phyloP scores from a whole-genome alignment of 2,329 filamentous ascomycete species.

The Claviceps pazoutovae region DNA sequence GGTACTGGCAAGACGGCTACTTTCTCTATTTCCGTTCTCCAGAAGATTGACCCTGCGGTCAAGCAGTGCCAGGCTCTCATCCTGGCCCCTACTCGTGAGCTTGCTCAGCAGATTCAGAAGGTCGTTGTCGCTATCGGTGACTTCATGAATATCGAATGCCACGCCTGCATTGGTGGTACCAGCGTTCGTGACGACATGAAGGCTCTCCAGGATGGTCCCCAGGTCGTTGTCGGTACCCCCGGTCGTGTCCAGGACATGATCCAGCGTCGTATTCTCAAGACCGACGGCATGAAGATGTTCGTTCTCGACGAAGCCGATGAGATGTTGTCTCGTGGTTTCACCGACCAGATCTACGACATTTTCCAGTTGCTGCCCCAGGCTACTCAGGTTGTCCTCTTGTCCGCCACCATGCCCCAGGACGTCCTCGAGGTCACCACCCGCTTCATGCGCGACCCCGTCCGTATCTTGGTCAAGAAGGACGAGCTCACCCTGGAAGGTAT shows the following conservation, averaged over 20 bases:
- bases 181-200: slow-evolving; percentile 98
- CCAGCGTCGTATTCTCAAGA: slow-evolving; percentile 91
- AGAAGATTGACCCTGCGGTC: slow-evolving; percentile 91
- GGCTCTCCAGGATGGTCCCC: slow-evolving; percentile 86
- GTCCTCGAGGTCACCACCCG: slow-evolving; percentile 99
- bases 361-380: slow-evolving; percentile 97
- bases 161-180: slow-evolving; percentile 98
- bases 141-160: slow-evolving; percentile 99
- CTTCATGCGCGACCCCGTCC: slow-evolving; percentile 99
- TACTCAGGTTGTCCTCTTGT: slow-evolving; percentile 95
- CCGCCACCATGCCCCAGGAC: slow-evolving; percentile 97
- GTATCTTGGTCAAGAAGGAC: slow-evolving; percentile 99
- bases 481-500: slow-evolving; percentile 99
- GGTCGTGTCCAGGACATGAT: slow-evolving; percentile 99
- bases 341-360: slow-evolving; percentile 99
- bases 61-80: slow-evolving; percentile 98
- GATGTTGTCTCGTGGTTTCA: slow-evolving; percentile 99
- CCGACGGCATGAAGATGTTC: slow-evolving; percentile 98
- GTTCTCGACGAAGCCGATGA: slow-evolving; percentile 98
- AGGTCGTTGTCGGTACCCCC: slow-evolving; percentile 94
- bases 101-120: slow-evolving; percentile 99
- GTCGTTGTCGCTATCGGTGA: slow-evolving; percentile 97
- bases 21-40: slow-evolving; percentile 97
- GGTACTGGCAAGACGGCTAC: slow-evolving; percentile 99
- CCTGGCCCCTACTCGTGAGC: slow-evolving; percentile 92